A percentile compares a stretch with the other conserved stretches of the same genome.
Conservation (phyloP, 202 grass and related monocot genomes). For the Brachypodium distachyon region DNA sequence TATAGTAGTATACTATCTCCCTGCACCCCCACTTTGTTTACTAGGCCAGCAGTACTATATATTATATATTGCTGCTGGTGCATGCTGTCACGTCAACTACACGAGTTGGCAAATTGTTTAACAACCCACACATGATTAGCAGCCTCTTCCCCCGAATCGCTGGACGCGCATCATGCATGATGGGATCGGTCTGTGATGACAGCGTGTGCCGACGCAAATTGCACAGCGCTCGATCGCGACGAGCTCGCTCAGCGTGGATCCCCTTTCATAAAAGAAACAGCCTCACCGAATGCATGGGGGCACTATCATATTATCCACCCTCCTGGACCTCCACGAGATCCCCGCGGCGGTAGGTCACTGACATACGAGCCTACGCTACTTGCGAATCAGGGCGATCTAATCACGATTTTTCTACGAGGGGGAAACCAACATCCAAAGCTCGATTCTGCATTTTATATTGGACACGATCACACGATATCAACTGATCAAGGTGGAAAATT, state of each 20-base stretch:
- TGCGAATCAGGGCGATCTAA: not conserved
- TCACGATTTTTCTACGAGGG: not conserved
- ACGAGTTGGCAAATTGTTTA: constrained; percentile 3
- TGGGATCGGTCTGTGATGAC: not conserved
- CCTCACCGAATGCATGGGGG: not conserved
- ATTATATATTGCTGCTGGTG: not conserved
- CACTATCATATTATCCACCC: not conserved
- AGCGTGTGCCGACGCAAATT: not conserved
- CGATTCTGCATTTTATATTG: not conserved
- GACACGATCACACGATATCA: not conserved
- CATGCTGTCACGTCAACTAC: not conserved
- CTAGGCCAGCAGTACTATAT: not conserved
- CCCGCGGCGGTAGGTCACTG: no score
- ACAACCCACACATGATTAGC: not conserved
- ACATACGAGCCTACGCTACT: not conserved
- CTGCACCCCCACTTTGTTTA: not conserved
- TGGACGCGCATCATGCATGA: not conserved
- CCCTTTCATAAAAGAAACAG: constrained; percentile 9
- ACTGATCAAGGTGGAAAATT: not conserved
- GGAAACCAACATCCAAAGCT: not conserved
- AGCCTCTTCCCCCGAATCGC: not conserved
- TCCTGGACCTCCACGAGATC: not conserved
- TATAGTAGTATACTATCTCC: not conserved
- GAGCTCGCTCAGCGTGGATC: constrained; percentile 27
- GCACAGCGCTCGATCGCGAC: constrained; percentile 24